Evolutionary conservation across 1,284 basidiomycete genomes (phyloP), one percentile per base, ranked within the genome.

Genomic region (Leccinum solheimii): DNA sequence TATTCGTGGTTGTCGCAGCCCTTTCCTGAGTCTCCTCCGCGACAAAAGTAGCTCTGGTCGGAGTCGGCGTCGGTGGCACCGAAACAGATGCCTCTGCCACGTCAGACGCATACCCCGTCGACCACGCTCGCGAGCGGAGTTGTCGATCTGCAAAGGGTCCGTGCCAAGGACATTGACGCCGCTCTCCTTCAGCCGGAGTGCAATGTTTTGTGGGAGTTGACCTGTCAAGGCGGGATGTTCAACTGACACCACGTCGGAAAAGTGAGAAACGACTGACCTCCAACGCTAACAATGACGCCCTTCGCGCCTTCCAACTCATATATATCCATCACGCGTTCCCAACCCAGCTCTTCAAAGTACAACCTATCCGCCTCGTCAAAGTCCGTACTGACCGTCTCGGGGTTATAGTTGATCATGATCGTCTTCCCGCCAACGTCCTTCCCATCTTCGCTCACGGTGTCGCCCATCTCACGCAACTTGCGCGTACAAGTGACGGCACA

Each of bases 401-500:
- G 97, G 79, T 99, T 99, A 80, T 99, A 99, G 83, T 99, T 99
- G 85, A 99, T 86, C 97, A 99, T 99, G 80, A 99, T 90, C 50
- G 97, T 98, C 55, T 70, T 74, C 26, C 69, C 70, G 2, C 69
- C 69, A 26, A 70, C 63, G 13, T n/a, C 54, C 51, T 60, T 50
- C 34, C 67, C 69, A 11, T 71, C 69, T 38, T 62, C 43, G 32
- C 26, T 59, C 54, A 56, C 23, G 4, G 80, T 89, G 87, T 78
- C 93, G 74, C 95, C 95, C 86, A 95, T 91, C 66, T 90, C 87
- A 67, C 96, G 85, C 66, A 99, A 86, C 73, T 91, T 91, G 66
- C 97, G 86, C 48, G 95, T 94, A 76, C 96, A 98, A 3, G 96
- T 98, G 56, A 99, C 97, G 34, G 97, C 97, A 76, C 97, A 99